A percentile compares a stretch with the other conserved stretches of the same genome.
Evolutionary conservation across 2,329 filamentous ascomycete genomes (phyloP).

Genomic region (Nectriaceae sp.): DNA sequence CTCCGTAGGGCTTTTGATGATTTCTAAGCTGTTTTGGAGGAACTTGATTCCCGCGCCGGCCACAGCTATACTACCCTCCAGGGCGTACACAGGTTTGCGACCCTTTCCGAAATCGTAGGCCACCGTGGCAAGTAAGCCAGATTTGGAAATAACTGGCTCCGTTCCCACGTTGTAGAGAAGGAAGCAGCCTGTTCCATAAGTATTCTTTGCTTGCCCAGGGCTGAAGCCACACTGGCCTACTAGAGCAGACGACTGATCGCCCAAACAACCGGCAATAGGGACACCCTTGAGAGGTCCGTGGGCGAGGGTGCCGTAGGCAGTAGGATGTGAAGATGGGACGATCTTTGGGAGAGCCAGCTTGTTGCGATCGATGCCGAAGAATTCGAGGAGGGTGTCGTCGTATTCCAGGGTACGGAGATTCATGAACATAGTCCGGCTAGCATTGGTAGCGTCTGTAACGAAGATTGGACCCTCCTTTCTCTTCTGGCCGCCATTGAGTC

Average conservation of each 20-base stretch:
- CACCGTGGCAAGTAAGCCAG: slow-evolving; percentile 82
- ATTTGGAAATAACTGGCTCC: slow-evolving; percentile 81
- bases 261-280: slow-evolving; percentile 79
- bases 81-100: slow-evolving; percentile 68
- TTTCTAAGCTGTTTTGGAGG: slow-evolving; percentile 63
- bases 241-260: slow-evolving; percentile 83
- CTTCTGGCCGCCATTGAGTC: slow-evolving; percentile 72
- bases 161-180: slow-evolving; percentile 85
- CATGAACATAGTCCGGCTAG: slow-evolving; percentile 93
- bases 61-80: slow-evolving; percentile 83
- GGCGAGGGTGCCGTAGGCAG: slow-evolving; percentile 69
- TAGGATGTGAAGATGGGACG: slow-evolving; percentile 74
- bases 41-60: slow-evolving; percentile 82
- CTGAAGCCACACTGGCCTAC: slow-evolving; percentile 85
- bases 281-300: slow-evolving; percentile 68
- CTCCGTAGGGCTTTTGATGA: slow-evolving; percentile 53
- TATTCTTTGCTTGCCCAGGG: slow-evolving; percentile 85
- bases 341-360: slow-evolving; percentile 82
- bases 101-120: slow-evolving; percentile 76
- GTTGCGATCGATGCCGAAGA: slow-evolving; percentile 70
- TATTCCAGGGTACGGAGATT: slow-evolving; percentile 80
- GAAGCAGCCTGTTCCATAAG: slow-evolving; percentile 89
- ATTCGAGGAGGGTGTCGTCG: slow-evolving; percentile 73
- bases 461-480: slow-evolving; percentile 60
- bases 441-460: slow-evolving; percentile 86